Percentiles rank a stretch among this genome's conserved stretches.
phyloP scores from a whole-genome alignment of 2,329 filamentous ascomycete species.

The Xylariomycetidae sp. region DNA sequence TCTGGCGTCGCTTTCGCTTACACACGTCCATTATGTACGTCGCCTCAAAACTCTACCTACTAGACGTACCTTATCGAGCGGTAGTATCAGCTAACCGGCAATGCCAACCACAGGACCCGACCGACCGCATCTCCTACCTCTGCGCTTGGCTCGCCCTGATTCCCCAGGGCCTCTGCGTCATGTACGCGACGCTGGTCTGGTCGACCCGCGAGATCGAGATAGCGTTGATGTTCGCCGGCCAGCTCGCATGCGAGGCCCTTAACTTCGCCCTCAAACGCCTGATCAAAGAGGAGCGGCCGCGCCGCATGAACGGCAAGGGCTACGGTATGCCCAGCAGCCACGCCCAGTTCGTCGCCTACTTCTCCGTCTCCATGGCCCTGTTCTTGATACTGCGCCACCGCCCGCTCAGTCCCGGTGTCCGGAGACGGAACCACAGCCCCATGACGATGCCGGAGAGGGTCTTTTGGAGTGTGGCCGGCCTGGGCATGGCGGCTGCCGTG shows the following conservation, averaged over 20 bases:
- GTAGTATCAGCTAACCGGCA: too few relatives aligned
- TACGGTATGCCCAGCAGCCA: slow-evolving; percentile 97
- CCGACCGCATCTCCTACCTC: slow-evolving; percentile 75
- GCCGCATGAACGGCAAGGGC: slow-evolving; percentile 79
- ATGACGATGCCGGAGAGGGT: slow-evolving; percentile 58
- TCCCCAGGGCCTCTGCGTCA: slow-evolving; percentile 83
- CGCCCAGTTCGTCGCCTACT: slow-evolving; percentile 90
- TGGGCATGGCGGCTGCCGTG: slow-evolving; percentile 59
- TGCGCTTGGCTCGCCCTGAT: slow-evolving; percentile 93
- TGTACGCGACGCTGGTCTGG: slow-evolving; percentile 87
- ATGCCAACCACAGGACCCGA: slow-evolving; percentile 74
- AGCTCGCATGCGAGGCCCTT: slow-evolving; percentile 83
- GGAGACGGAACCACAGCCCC: slow-evolving; percentile 40
- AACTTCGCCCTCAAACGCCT: slow-evolving; percentile 87
- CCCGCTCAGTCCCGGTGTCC: slow-evolving; percentile 37
- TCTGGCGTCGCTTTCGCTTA: slow-evolving; percentile 85
- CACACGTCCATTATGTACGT: slow-evolving; percentile 90
- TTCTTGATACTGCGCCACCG: slow-evolving; percentile 80
- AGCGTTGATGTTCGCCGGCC: slow-evolving; percentile 81
- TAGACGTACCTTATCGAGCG: too few relatives aligned
- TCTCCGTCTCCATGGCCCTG: slow-evolving; percentile 74
- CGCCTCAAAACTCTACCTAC: too few relatives aligned
- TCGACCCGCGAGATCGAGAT: slow-evolving; percentile 88
- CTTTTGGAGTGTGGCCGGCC: slow-evolving; percentile 46
- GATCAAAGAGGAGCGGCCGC: slow-evolving; percentile 87